These are phyloP conservation scores for Suhomyces maxii DNA, from an alignment of 1,139 yeast species.

Conservation along the genomic window DNA sequence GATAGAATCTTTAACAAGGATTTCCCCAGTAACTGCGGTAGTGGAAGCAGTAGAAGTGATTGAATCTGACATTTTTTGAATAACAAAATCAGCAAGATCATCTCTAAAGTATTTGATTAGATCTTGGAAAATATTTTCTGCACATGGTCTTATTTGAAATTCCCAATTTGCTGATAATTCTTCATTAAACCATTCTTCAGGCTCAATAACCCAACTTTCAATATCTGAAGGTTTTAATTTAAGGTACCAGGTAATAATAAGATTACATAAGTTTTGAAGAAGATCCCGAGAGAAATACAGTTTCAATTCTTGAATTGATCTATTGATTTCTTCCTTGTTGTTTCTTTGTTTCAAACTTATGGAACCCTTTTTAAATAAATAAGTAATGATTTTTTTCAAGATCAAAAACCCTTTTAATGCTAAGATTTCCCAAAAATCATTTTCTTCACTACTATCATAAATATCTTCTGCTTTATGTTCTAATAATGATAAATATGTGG, in stretches of 20 bases:
- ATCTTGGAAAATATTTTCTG: conserved; percentile 82
- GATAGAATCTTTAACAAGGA: conserved; percentile 75
- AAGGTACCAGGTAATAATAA: conserved; percentile 71
- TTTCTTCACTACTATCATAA: conserved; percentile 53
- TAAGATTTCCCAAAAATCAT: conserved; percentile 71
- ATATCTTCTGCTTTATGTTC: conserved; percentile 63
- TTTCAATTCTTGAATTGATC: conserved; percentile 54
- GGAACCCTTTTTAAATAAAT: conserved; percentile 67
- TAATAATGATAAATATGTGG: conserved; percentile 57
- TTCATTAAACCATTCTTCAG: conserved; percentile 91
- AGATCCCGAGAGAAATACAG: conserved; percentile 57
- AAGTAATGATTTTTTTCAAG: conserved; percentile 62
- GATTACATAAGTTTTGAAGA: conserved; percentile 59
- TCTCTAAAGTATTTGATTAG: conserved; percentile 65
- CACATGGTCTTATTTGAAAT: conserved; percentile 81
- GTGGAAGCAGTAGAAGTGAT: conserved; percentile 38
- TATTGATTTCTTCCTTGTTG: conserved; percentile 59
- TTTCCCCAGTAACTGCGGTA: conserved; percentile 10
- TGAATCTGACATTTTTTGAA: conserved; percentile 61
- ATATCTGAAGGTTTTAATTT: conserved; percentile 72
- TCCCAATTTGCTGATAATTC: conserved; percentile 80
- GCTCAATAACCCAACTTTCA: conserved; percentile 79
- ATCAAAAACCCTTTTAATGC: conserved; percentile 71
- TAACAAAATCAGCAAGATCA: conserved; percentile 58
- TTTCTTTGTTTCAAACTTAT: conserved; percentile 61